A percentile compares a stretch with the other conserved stretches of the same genome.
phyloP scores from a whole-genome alignment of 495 filamentous ascomycete genomes.

The Hypoxylon fragiforme region DNA sequence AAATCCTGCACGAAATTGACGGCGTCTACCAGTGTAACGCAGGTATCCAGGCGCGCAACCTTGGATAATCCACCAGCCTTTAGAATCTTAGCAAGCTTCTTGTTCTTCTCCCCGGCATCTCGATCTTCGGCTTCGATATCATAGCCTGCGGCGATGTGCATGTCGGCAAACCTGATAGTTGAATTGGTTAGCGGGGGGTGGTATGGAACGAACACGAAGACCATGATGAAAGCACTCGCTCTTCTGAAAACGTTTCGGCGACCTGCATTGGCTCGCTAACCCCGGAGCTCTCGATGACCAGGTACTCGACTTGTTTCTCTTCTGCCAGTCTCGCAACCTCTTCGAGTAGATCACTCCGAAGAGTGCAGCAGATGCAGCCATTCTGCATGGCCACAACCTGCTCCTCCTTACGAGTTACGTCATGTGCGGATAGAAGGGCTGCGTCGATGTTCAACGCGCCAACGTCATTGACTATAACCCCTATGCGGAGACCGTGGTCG shows the following conservation, averaged over 20 bases:
- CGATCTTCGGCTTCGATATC: constrained; percentile 28
- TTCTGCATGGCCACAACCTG: constrained; percentile 64
- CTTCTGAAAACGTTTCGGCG: constrained; percentile 61
- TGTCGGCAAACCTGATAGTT: constrained; percentile 35
- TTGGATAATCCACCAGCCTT: constrained; percentile 56
- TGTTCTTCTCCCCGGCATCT: constrained; percentile 20
- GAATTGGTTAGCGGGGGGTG: background rate
- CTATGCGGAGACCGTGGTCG: constrained; percentile 58
- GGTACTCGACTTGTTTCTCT: constrained; percentile 56
- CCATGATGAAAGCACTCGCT: constrained; percentile 40
- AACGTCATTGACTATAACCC: constrained; percentile 63
- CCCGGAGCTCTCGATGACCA: constrained; percentile 63
- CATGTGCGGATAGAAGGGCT: constrained; percentile 54
- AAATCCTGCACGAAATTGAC: constrained; percentile 62
- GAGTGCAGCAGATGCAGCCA: constrained; percentile 65
- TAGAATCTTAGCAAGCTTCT: constrained; percentile 40
- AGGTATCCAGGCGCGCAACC: constrained; percentile 60
- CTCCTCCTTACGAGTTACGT: constrained; percentile 52
- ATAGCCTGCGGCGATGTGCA: constrained; percentile 25
- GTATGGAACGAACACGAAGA: background rate
- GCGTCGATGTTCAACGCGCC: constrained; percentile 61
- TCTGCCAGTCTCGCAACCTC: constrained; percentile 57
- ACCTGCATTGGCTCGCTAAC: constrained; percentile 68
- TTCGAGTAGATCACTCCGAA: constrained; percentile 59
- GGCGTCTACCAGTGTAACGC: constrained; percentile 61